A percentile compares a stretch with the other conserved stretches of the same genome.
These are phyloP conservation scores for Lenzites betulinus DNA, from an alignment of 768 basidiomycete genomes.

Conservation along the genomic window DNA sequence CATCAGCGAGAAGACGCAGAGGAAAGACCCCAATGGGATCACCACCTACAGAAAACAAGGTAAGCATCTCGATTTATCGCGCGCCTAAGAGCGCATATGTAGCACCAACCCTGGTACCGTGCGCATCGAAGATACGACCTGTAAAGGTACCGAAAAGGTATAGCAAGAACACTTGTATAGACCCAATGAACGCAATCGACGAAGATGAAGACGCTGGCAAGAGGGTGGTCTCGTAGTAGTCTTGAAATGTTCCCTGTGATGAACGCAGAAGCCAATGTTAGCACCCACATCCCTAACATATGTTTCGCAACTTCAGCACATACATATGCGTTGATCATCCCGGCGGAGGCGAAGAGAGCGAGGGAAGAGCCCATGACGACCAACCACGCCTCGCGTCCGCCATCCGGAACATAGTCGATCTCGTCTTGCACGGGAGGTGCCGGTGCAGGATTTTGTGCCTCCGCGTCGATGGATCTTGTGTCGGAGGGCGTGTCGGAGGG, in stretches of 20 bases:
- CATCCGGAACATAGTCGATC: conserved; percentile 26
- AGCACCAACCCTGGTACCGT: conserved; percentile 26
- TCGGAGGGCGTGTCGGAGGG: background rate
- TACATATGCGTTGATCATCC: conserved; percentile 25
- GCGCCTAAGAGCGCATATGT: background rate
- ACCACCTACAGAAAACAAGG: conserved; percentile 18
- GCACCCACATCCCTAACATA: background rate
- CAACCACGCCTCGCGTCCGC: conserved; percentile 30
- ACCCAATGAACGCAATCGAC: conserved; percentile 32
- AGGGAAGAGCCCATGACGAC: conserved; percentile 26
- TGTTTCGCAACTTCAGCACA: background rate
- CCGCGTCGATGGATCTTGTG: background rate
- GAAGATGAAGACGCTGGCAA: conserved; percentile 28
- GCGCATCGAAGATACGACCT: conserved; percentile 31
- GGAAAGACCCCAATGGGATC: conserved; percentile 26
- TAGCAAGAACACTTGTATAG: conserved; percentile 30
- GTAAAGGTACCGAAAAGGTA: conserved; percentile 29
- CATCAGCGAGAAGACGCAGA: conserved; percentile 29
- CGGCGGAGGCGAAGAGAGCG: conserved; percentile 24
- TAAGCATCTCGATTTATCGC: background rate
- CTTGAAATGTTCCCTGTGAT: conserved; percentile 33
- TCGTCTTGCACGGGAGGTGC: background rate
- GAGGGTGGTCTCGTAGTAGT: conserved; percentile 28
- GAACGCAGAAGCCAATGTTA: too few relatives aligned
- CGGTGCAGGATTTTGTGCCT: background rate